Evolutionary conservation across 495 filamentous ascomycete species (phyloP), one percentile per base, ranked within the genome.

Genomic region (Talaromyces nanjingensis): DNA sequence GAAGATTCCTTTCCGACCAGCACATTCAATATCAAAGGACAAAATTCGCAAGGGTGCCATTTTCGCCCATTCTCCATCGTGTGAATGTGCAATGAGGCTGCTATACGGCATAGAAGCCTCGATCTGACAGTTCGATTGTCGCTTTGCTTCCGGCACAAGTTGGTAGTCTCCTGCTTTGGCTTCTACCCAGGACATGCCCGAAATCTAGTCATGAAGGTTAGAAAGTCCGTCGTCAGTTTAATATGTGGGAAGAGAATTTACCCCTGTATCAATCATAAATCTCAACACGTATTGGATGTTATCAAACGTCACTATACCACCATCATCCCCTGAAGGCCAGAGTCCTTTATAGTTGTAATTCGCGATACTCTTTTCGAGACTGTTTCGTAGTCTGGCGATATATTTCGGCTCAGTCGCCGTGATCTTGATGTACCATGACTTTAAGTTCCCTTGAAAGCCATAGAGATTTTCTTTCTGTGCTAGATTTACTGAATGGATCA

Each of bases 21-120:
- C 96, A 72, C 94, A 99, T 73, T 99, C 94, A 67, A 99, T 99
- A 85, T 99, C 94, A 66, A 99, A 97, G 2, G 93, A 97, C 14
- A 99, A 75, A 59, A 97, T 87, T 42, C 94, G 86, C 20, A 99
- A 79, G 1, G 94, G 94, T 0, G 94, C 96, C 91, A 99, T 98
- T 76, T 97, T 99, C 9, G 91, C 91, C 91, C 94, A 99, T 71
- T 98, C 94, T 4, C 93, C 94, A 63, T 90, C 88, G n/a, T 91
- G 86, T 25, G 89, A 81, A 72, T 98, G 93, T 6, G 94, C 86
- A 64, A 97, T 89, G 42, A 99, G 76, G 69, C 97, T 86, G 63
- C 75, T 77, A 68, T 92, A 97, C 74, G 89, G 86, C 20, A 94
- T 81, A 42, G 83, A 77, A 25, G 96, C 94, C 72, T 99, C 94